These are phyloP conservation scores for Papiliotrema nemorosa DNA, from an alignment of 1,284 basidiomycete species.

Conservation along the genomic window DNA sequence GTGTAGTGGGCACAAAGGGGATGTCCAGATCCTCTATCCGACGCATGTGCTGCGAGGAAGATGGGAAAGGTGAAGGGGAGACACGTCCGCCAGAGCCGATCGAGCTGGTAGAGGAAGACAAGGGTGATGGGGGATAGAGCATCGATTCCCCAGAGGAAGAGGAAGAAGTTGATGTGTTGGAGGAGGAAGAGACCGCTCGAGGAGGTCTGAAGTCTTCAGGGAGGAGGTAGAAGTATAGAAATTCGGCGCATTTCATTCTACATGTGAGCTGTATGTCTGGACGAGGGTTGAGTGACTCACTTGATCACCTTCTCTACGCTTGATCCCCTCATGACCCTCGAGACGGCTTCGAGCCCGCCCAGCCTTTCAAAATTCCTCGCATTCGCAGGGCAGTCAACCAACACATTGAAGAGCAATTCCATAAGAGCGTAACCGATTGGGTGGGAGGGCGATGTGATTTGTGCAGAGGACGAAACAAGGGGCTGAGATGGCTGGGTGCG, in stretches of 20 bases:
- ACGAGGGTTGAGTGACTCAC: slow-evolving; percentile 52
- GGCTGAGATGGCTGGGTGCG: slow-evolving; percentile 28
- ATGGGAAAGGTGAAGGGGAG: slow-evolving; percentile 6
- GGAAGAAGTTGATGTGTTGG: slow-evolving; percentile 18
- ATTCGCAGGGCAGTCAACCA: slow-evolving; percentile 72
- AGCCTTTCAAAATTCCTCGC: slow-evolving; percentile 71
- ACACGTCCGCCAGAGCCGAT: slow-evolving; percentile 4
- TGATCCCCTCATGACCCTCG: slow-evolving; percentile 75
- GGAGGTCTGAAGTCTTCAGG: slow-evolving; percentile 59
- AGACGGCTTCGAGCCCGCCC: slow-evolving; percentile 71
- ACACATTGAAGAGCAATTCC: slow-evolving; percentile 74
- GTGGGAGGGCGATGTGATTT: slow-evolving; percentile 2
- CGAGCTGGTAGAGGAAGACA: slow-evolving; percentile 9
- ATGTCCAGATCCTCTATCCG: slow-evolving; percentile 27
- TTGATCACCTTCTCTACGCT: slow-evolving; percentile 75
- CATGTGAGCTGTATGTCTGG: neutral
- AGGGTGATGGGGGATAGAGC: slow-evolving; percentile 15
- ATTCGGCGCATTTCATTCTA: slow-evolving; percentile 83
- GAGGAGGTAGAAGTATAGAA: slow-evolving; percentile 84
- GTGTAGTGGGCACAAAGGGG: slow-evolving; percentile 43
- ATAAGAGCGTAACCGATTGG: slow-evolving; percentile 62
- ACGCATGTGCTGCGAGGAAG: neutral
- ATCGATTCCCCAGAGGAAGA: slow-evolving; percentile 5
- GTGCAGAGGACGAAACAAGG: slow-evolving; percentile 13
- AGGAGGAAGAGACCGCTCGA: slow-evolving; percentile 18